Evolutionary conservation across 2,329 filamentous ascomycete species (phyloP).

Genomic region (Botryotinia globosa): DNA sequence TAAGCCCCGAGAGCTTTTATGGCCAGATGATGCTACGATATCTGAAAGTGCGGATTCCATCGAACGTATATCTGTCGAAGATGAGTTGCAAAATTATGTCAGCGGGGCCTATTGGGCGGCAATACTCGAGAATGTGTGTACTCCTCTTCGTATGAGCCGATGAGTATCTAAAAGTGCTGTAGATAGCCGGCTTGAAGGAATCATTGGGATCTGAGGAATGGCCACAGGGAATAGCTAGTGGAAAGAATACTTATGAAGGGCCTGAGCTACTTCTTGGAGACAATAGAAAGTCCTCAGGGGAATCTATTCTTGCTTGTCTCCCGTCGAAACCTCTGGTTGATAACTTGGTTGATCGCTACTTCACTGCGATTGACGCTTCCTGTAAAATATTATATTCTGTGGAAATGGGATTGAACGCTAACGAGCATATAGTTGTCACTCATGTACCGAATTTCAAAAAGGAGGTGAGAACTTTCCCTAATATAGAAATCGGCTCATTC

Average conservation of each 20-base stretch:
- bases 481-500: not conserved
- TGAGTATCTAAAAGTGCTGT: slow-evolving; percentile 43
- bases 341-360: slow-evolving; percentile 51
- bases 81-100: slow-evolving; percentile 34
- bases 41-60: slow-evolving; percentile 26
- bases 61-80: slow-evolving; percentile 30
- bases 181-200: slow-evolving; percentile 59
- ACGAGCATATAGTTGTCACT: slow-evolving; percentile 33
- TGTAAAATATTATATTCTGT: slow-evolving; percentile 42
- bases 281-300: slow-evolving; percentile 37
- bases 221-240: not conserved
- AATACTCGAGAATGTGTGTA: slow-evolving; percentile 18
- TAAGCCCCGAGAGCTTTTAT: not conserved
- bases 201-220: slow-evolving; percentile 43
- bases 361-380: slow-evolving; percentile 50
- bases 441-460: slow-evolving; percentile 52
- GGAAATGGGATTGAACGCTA: not conserved
- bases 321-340: slow-evolving; percentile 49
- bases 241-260: slow-evolving; percentile 9
- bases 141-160: not conserved
- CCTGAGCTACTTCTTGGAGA: slow-evolving; percentile 32
- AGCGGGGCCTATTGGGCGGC: slow-evolving; percentile 16
- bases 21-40: slow-evolving; percentile 8
- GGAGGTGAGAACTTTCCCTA: slow-evolving; percentile 35
- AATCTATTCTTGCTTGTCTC: slow-evolving; percentile 48